Percentiles rank a stretch among this genome's conserved stretches.
Evolutionary conservation across 768 basidiomycete genomes (phyloP).

Genomic region (Bullera alba): DNA sequence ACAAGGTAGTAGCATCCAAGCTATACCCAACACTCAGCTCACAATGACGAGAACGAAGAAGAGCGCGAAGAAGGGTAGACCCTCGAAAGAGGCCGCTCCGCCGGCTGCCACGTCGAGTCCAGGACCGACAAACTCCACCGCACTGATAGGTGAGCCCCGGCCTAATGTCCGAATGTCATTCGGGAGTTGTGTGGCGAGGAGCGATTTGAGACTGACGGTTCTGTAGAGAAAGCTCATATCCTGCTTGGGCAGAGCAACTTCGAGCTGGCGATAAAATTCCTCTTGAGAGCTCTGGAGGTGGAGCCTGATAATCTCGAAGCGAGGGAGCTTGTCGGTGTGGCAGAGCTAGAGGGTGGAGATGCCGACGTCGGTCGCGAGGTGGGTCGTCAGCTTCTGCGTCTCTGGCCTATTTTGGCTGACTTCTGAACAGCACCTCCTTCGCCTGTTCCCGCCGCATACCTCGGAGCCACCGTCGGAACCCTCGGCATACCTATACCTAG

Average conservation of each 20-base stretch:
- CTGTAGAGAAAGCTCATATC: conserved; percentile 63
- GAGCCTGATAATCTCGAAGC: conserved; percentile 62
- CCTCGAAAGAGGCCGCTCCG: no score
- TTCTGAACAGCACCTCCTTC: conserved; percentile 54
- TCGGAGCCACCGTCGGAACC: conserved; percentile 51
- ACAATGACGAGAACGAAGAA: no score
- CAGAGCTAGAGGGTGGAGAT: conserved; percentile 71
- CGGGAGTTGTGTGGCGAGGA: background rate
- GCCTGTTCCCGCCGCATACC: conserved; percentile 52
- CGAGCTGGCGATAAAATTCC: conserved; percentile 67
- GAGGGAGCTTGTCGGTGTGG: conserved; percentile 72
- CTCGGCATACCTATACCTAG: conserved; percentile 81
- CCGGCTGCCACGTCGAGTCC: no score
- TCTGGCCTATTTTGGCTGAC: background rate
- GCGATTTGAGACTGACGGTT: background rate
- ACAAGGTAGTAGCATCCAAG: no score
- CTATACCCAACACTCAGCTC: no score
- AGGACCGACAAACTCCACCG: no score
- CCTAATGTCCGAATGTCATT: background rate
- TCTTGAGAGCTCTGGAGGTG: conserved; percentile 60
- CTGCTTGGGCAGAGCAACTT: conserved; percentile 79
- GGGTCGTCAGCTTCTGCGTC: conserved; percentile 33
- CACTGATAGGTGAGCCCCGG: no score
- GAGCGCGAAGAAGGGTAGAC: no score
- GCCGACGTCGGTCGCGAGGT: conserved; percentile 65